Evolutionary conservation across 176 grass and related monocot genomes (phyloP).

Genomic region (Areca catechu): DNA sequence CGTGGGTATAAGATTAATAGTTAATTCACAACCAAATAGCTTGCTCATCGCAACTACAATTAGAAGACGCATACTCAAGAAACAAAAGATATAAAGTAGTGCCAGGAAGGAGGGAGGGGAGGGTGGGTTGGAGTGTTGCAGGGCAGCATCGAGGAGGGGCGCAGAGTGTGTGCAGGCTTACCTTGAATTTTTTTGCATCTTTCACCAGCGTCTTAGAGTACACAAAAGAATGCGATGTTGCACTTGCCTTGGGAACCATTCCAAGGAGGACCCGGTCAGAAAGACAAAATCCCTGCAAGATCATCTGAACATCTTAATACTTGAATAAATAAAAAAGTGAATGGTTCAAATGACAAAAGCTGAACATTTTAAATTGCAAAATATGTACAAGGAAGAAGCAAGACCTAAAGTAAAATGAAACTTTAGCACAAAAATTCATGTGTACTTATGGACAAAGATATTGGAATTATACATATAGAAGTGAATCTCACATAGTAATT

Average conservation of each 20-base stretch:
- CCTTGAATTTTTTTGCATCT: slow-evolving; percentile 84
- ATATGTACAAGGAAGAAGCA: not conserved
- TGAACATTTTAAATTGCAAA: no score
- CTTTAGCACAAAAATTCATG: slow-evolving; percentile 1
- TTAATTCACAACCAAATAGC: no score
- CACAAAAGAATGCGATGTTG: slow-evolving; percentile 49
- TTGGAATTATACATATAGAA: not conserved
- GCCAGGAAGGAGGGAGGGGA: no score
- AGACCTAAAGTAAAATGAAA: not conserved
- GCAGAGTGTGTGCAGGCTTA: not conserved
- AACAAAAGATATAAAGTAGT: no score
- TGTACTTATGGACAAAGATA: not conserved
- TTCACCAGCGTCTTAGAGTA: slow-evolving; percentile 50
- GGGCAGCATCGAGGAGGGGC: no score
- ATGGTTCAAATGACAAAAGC: not conserved
- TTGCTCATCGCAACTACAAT: no score
- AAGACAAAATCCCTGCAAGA: slow-evolving; percentile 49
- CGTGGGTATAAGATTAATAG: no score
- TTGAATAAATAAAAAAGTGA: not conserved
- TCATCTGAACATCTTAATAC: slow-evolving; percentile 1
- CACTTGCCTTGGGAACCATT: slow-evolving; percentile 52
- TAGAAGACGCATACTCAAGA: no score
- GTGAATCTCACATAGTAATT: no score
- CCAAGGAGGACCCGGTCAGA: slow-evolving; percentile 19
- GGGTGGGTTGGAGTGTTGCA: no score